phyloP scores from a whole-genome alignment of 2,329 filamentous ascomycete species.

The Metarhizium anisopliae region DNA sequence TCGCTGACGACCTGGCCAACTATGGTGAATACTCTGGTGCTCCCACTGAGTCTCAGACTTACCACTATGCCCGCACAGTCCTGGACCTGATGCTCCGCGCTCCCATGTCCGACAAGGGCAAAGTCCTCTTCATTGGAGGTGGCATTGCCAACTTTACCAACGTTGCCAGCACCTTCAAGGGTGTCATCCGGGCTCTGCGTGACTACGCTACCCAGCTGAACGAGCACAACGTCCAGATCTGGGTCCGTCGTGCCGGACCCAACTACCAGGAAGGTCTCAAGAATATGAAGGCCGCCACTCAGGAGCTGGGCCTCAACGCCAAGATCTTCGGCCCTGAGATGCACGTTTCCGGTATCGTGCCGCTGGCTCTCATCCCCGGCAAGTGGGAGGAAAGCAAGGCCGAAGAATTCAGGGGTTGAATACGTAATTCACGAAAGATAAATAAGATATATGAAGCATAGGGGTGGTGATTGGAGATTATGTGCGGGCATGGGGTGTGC shows the following conservation, averaged over 20 bases:
- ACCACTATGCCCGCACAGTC: conserved; percentile 96
- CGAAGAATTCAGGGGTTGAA: conserved; percentile 52
- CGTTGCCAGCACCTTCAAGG: conserved; percentile 98
- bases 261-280: conserved; percentile 99
- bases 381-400: conserved; percentile 53
- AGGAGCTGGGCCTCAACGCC: conserved; percentile 75
- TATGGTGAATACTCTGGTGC: conserved; percentile 99
- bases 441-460: neutral
- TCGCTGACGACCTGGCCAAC: conserved; percentile 94
- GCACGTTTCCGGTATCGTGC: conserved; percentile 96
- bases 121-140: conserved; percentile 98
- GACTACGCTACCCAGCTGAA: conserved; percentile 77
- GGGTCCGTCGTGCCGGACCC: conserved; percentile 78
- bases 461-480: neutral
- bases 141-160: conserved; percentile 99
- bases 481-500: neutral
- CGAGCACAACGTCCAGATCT: conserved; percentile 98
- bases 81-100: conserved; percentile 95
- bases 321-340: conserved; percentile 68
- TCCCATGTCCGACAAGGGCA: conserved; percentile 76
- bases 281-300: conserved; percentile 96
- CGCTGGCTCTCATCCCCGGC: conserved; percentile 68
- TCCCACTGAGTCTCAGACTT: conserved; percentile 96
- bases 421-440: neutral
- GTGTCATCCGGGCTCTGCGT: conserved; percentile 91